phyloP scores from a whole-genome alignment of 2,329 filamentous ascomycete genomes.

The Metarhizium brunneum region DNA sequence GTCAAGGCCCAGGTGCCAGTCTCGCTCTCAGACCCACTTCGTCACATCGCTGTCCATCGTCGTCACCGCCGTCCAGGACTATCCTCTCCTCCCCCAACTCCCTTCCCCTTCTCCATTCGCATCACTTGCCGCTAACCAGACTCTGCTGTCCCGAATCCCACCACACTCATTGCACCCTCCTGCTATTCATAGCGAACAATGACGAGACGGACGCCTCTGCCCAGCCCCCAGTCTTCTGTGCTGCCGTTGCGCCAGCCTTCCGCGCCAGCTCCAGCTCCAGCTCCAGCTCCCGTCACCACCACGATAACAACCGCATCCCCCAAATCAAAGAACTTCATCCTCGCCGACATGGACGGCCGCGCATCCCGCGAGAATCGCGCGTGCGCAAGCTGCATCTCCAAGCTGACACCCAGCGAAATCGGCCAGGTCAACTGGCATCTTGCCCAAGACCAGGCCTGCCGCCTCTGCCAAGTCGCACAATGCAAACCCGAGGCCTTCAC shows the following conservation, averaged over 20 bases:
- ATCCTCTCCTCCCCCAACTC: background rate
- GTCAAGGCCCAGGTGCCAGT: too few relatives aligned
- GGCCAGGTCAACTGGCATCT: conserved; percentile 23
- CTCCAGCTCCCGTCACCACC: conserved; percentile 3
- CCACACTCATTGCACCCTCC: background rate
- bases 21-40: too few relatives aligned
- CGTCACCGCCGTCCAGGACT: too few relatives aligned
- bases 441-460: conserved; percentile 18
- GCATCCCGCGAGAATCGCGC: conserved; percentile 23
- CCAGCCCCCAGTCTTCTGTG: conserved; percentile 33
- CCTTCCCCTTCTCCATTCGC: background rate
- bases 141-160: background rate
- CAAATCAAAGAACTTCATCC: conserved; percentile 36
- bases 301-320: conserved; percentile 3
- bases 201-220: conserved; percentile 35
- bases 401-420: conserved; percentile 18
- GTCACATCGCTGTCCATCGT: background rate
- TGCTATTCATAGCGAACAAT: conserved; percentile 20
- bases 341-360: conserved; percentile 30
- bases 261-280: conserved; percentile 16
- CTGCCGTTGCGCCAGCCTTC: conserved; percentile 34
- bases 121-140: background rate
- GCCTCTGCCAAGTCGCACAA: conserved; percentile 27
- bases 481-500: conserved; percentile 58
- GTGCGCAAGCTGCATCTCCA: conserved; percentile 29